Conservation (phyloP, 208 protist species). For the Wallacemonas rigidus region DNA sequence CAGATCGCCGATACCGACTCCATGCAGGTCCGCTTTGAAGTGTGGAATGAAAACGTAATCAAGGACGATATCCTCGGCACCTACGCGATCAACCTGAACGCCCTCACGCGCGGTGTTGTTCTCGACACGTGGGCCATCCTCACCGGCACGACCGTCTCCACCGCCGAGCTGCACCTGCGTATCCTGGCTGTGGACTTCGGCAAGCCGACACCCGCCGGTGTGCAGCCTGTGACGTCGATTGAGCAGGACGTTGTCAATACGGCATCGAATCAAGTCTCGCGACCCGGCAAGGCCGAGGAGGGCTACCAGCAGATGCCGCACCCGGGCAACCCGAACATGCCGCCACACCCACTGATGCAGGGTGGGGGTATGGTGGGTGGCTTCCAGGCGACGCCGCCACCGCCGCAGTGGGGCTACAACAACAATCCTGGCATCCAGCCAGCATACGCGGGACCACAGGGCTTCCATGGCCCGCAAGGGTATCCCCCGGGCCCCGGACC, state of each 20-base stretch:
- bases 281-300: neutral
- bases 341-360: neutral
- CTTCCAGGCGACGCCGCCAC: neutral
- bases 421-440: neutral
- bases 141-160: slow-evolving; percentile 37
- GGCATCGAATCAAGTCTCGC: neutral
- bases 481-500: too few species aligned
- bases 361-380: neutral
- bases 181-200: slow-evolving; percentile 82
- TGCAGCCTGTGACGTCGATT: neutral
- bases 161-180: slow-evolving; percentile 65
- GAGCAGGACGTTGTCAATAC: slow-evolving; percentile 14
- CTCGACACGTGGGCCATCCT: slow-evolving; percentile 64
- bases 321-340: neutral
- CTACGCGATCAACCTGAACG: slow-evolving; percentile 53
- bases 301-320: slow-evolving; percentile 4
- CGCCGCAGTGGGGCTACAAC: neutral
- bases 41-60: slow-evolving; percentile 76
- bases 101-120: slow-evolving; percentile 59
- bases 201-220: slow-evolving; percentile 11
- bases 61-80: slow-evolving; percentile 59
- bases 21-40: slow-evolving; percentile 52
- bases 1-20: slow-evolving; percentile 57
- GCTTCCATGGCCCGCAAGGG: neutral
- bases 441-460: neutral